These are phyloP conservation scores for Datura wrightii DNA, from an alignment of 257 asterid genomes.

Conservation along the genomic window DNA sequence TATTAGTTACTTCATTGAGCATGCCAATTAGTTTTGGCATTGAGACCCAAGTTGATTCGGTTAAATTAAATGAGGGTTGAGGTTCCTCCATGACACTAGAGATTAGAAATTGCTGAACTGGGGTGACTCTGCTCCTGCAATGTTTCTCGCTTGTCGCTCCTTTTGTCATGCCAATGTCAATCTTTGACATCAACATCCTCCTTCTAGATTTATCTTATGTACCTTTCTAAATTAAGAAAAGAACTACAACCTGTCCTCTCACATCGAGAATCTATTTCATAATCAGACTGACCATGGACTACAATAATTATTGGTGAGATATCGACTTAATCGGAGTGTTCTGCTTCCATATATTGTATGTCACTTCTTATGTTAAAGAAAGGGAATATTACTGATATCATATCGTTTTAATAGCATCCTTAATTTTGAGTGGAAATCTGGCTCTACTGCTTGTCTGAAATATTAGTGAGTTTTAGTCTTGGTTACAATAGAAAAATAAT, in stretches of 20 bases:
- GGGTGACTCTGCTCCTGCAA: background rate
- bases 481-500: constrained; percentile 6
- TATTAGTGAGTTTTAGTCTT: background rate
- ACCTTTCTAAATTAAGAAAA: background rate
- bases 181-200: background rate
- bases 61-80: background rate
- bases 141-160: background rate
- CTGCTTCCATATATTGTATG: background rate
- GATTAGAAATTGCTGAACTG: background rate
- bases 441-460: background rate
- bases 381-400: background rate
- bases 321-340: background rate
- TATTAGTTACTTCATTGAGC: background rate
- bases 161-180: constrained; percentile 3
- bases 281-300: background rate
- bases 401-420: background rate
- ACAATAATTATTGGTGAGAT: background rate
- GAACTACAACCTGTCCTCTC: background rate
- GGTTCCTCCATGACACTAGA: background rate
- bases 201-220: constrained; percentile 1
- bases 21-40: background rate
- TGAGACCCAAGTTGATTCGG: constrained; percentile 16
- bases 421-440: background rate
- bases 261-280: background rate
- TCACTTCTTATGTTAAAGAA: background rate